These are phyloP conservation scores for Angophora floribunda DNA, from an alignment of 345 rosid species.

Conservation along the genomic window DNA sequence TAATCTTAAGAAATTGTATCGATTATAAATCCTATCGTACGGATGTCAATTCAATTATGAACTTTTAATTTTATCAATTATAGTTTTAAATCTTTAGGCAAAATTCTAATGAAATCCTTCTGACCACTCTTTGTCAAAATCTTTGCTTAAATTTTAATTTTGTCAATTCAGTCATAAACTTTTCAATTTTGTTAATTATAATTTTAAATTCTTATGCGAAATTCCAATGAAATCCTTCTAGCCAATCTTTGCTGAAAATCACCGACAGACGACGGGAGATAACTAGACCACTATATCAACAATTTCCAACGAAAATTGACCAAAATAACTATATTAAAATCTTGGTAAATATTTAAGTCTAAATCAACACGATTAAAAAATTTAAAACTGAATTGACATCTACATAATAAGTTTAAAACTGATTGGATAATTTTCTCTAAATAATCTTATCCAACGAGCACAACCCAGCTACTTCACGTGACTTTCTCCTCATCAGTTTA, in stretches of 20 bases:
- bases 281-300: fast-evolving
- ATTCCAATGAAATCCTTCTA: too few relatives aligned
- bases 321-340: too few relatives aligned
- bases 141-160: too few relatives aligned
- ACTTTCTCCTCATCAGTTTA: neutral
- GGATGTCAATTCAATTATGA: fast-evolving
- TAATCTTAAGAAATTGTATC: neutral
- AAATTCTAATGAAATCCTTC: neutral
- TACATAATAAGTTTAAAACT: neutral
- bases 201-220: too few relatives aligned
- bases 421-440: neutral
- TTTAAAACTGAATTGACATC: fast-evolving
- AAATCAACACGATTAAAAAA: neutral
- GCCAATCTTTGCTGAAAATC: too few relatives aligned
- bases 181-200: too few relatives aligned
- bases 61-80: neutral
- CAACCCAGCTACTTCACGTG: neutral
- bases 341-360: neutral
- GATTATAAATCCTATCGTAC: fast-evolving
- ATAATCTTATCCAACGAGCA: neutral
- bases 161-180: too few relatives aligned
- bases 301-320: too few relatives aligned
- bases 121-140: fast-evolving
- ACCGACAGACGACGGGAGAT: too few relatives aligned
- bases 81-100: neutral